Base-by-base conservation (phyloP, 164 flowering plant species). In the Stephania japonica region DNA sequence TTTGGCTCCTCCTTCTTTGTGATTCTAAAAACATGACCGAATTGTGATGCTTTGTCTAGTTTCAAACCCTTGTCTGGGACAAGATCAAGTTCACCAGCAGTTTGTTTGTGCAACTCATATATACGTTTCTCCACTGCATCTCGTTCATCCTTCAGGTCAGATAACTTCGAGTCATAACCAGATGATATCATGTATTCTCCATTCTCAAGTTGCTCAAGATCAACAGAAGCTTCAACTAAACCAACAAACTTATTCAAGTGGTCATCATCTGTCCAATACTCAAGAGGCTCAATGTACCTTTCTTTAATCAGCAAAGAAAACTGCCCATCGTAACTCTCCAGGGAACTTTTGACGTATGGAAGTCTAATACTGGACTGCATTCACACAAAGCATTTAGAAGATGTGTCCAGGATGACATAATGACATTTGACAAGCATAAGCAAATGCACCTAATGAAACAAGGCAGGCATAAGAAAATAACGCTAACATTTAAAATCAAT, bases 1-100 rank as follows among this genome's bases (percentile, higher is more conserved):
- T 93, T 93, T 67, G 97, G 98, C 77, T 96, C 99, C 77, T 96
- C 98, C 81, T 95, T 95, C 88, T 96, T 96, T 70, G 99, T 96
- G 72, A 96, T 96, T 81, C 99, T 87, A 77, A 91, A 96, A 12
- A 92, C 98, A 86, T 93, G 97, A 23, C 99, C 99, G 81, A 83
- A 96, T 75, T 93, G 98, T 53, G 98, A 86, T 56, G 90, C 91
- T 80, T 90, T 96, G 72, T 95, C 99, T 72, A 96, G 81, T 81
- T 96, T 96, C 78, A 95, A 80, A 71, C 89, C 86, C 83, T 93
- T 96, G 65, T 96, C 99, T 32, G 85, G 12, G 70, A 90, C 83
- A 42, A 96, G 88, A 84, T 93, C 97, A 72, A 96, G 98, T 67
- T 96, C 97, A 80, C 70, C 69, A 42, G 99, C 94, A 70, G 91